A percentile compares a stretch with the other conserved stretches of the same genome.
phyloP scores from a whole-genome alignment of 306 rosid genomes.

The Oemleria cerasiformis region DNA sequence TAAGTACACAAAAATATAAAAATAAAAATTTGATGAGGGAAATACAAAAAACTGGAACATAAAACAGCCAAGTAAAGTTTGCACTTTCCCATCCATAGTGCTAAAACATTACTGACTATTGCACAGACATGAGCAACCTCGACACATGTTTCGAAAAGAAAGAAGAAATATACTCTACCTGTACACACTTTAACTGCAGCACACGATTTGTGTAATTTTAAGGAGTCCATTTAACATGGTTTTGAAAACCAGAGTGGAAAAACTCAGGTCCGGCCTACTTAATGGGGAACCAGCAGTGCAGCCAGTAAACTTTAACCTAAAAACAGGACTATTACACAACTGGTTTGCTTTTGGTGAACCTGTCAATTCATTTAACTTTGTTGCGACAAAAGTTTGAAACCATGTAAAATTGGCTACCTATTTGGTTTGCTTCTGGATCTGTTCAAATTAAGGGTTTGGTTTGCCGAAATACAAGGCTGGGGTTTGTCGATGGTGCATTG shows the following conservation, averaged over 20 bases:
- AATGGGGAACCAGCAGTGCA: not conserved
- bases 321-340: not conserved
- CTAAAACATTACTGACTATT: not conserved
- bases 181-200: too few relatives aligned
- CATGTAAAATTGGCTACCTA: not conserved
- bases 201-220: too few relatives aligned
- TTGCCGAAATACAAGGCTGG: not conserved
- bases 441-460: not conserved
- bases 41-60: not conserved
- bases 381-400: not conserved
- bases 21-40: not conserved
- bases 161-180: too few relatives aligned
- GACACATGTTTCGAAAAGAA: too few relatives aligned
- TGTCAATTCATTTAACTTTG: not conserved
- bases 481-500: not conserved
- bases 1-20: conserved; percentile 14
- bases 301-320: not conserved
- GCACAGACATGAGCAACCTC: not conserved
- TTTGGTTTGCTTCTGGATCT: not conserved
- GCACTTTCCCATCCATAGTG: not conserved
- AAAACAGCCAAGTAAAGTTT: not conserved
- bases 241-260: too few relatives aligned
- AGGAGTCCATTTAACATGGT: too few relatives aligned
- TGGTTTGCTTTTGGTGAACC: not conserved
- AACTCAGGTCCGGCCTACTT: not conserved